A percentile compares a stretch with the other conserved stretches of the same genome.
Evolutionary conservation across 176 grass and related monocot genomes (phyloP).

Genomic region (Eragrostis nindensis): DNA sequence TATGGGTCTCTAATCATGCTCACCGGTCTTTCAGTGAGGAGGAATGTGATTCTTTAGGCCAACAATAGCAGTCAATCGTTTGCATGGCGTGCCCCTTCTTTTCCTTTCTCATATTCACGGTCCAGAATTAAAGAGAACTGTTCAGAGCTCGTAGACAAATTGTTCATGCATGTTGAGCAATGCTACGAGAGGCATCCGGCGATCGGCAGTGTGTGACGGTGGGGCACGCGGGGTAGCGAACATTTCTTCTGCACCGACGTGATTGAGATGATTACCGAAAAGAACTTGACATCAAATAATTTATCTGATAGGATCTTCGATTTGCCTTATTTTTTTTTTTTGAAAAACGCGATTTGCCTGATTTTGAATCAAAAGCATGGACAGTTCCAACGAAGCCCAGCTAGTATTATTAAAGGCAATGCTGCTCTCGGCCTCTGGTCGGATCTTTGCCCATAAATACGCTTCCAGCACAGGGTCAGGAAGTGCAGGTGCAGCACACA

Average conservation of each 20-base stretch:
- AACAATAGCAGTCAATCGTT: not conserved
- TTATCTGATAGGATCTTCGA: not conserved
- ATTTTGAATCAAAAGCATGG: not conserved
- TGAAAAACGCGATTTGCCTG: too few species aligned
- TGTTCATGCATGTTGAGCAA: not conserved
- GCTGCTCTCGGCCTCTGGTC: not conserved
- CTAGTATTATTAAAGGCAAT: slow-evolving; percentile 14
- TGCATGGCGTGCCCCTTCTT: not conserved
- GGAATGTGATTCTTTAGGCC: slow-evolving; percentile 26
- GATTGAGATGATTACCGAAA: not conserved
- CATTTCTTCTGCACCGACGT: not conserved
- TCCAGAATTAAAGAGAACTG: not conserved
- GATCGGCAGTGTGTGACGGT: not conserved
- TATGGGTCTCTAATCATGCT: not conserved
- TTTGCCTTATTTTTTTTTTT: too few species aligned
- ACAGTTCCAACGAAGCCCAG: slow-evolving; percentile 35
- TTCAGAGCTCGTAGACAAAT: not conserved
- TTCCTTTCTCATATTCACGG: not conserved
- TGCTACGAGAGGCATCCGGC: not conserved
- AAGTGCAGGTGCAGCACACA: not conserved
- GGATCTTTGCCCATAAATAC: slow-evolving; percentile 4
- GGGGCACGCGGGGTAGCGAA: not conserved
- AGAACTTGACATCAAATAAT: slow-evolving; percentile 18
- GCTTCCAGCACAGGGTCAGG: not conserved
- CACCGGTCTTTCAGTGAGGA: not conserved